phyloP scores from a whole-genome alignment of 2,329 filamentous ascomycete genomes.

The Tolypocladium pustulatum region DNA sequence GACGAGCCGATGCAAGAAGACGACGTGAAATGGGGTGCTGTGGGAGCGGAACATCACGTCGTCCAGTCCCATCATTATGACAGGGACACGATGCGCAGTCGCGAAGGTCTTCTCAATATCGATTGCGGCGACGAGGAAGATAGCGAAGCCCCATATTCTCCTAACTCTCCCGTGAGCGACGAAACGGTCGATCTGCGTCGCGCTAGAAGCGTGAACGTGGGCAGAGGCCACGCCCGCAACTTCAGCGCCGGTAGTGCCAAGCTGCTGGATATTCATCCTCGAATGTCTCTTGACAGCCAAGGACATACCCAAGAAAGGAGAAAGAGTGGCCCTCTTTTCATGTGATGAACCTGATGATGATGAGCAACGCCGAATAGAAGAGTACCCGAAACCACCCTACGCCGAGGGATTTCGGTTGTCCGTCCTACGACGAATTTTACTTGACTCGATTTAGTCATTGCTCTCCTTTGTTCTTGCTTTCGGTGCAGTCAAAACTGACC shows the following conservation, averaged over 20 bases:
- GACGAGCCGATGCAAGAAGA: slow-evolving; percentile 34
- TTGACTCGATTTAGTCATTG: slow-evolving; percentile 3
- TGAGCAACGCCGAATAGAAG: slow-evolving; percentile 17
- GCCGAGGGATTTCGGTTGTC: slow-evolving; percentile 1
- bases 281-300: slow-evolving; percentile 35
- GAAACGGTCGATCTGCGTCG: slow-evolving; percentile 40
- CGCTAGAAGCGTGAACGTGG: slow-evolving; percentile 61
- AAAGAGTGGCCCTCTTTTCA: not conserved
- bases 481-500: slow-evolving; percentile 11
- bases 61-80: slow-evolving; percentile 43
- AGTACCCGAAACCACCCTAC: slow-evolving; percentile 1
- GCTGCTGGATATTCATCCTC: slow-evolving; percentile 55
- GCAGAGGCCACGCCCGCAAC: slow-evolving; percentile 54
- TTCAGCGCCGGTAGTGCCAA: slow-evolving; percentile 72
- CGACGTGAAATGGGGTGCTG: slow-evolving; percentile 41
- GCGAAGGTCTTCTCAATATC: slow-evolving; percentile 38
- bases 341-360: slow-evolving; percentile 16
- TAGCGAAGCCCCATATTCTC: slow-evolving; percentile 13
- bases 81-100: slow-evolving; percentile 37
- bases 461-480: not conserved
- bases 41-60: slow-evolving; percentile 39
- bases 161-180: slow-evolving; percentile 15
- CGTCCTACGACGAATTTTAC: slow-evolving; percentile 3
- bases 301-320: not conserved
- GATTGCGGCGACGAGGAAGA: slow-evolving; percentile 23